Evolutionary conservation across 164 flowering plant genomes (phyloP), one percentile per base, ranked within the genome.

Genomic region (Liriodendron chinense): DNA sequence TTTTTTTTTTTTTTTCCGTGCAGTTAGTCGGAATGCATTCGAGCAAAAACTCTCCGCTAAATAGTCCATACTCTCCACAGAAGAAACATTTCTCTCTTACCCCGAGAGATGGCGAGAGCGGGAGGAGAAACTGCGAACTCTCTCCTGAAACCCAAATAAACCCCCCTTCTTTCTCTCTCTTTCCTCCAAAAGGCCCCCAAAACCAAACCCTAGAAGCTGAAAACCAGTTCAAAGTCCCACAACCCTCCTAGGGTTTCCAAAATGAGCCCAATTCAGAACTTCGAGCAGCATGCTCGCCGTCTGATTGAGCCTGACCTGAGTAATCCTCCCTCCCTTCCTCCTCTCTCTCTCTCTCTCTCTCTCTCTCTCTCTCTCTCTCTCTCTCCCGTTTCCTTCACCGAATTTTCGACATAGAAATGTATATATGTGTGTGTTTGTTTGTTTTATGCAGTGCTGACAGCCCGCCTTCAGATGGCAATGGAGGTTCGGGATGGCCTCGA

Each of bases 191-290:
- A 34, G 43, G 43, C 59, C 59, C 59, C 59, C 9, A 16, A 16
- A 53, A 34, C 43, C 43, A 34, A 34, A 53, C 43, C 43, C 1
- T 53, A 16, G 59, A 53, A 34, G 3, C 43, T 3, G 6, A 53
- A 14, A 53, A 12, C 59, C 18, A 12, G 59, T 12, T 16, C 2
- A 53, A 53, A 2, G 18, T 13, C 20, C 59, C 20, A 0, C 59
- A 53, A 53, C 66, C 24, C 21, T 63, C 23, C 63, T 65, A 67
- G 71, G 73, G 49, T 61, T 25, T 18, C 65, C 9, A 13, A 48
- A 18, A 96, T 96, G 99, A 89, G 97, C 84, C 97, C 99, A 0
- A 83, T 96, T 75, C 97, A 89, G 92, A 92, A 92, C 85, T 89
- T 94, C 89, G 99, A 96, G 84, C 93, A 87, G 49, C 99, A 91